Percentiles rank a stretch among this genome's conserved stretches.
Evolutionary conservation across 768 basidiomycete genomes (phyloP).

Genomic region (Pholiota conissans): DNA sequence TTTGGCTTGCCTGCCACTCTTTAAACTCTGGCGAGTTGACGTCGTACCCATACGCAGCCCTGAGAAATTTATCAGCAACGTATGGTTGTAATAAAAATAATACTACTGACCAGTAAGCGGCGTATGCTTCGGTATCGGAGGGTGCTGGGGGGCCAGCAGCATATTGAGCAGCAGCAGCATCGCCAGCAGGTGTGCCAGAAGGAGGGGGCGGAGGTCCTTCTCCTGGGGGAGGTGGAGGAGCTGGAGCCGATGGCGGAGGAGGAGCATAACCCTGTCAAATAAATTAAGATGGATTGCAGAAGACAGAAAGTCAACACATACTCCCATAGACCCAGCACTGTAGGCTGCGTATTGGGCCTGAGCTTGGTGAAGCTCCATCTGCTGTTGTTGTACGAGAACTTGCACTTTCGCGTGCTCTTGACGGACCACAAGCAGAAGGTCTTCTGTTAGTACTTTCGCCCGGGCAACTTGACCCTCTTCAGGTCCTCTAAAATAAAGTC

Average conservation of each 20-base stretch:
- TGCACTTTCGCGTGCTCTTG: conserved; percentile 86
- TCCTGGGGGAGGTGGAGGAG: conserved; percentile 55
- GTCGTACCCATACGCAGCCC: conserved; percentile 87
- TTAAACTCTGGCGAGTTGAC: conserved; percentile 82
- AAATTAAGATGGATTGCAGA: not conserved
- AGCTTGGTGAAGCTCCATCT: conserved; percentile 85
- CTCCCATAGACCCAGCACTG: conserved; percentile 46
- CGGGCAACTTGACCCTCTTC: conserved; percentile 85
- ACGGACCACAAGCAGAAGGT: conserved; percentile 85
- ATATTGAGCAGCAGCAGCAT: conserved; percentile 38
- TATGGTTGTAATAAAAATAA: not conserved
- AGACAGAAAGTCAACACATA: conserved; percentile 34
- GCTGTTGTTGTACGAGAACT: conserved; percentile 63
- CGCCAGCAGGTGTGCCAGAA: conserved; percentile 48
- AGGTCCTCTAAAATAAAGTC: conserved; percentile 52
- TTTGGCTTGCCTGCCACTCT: conserved; percentile 76
- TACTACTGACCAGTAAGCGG: conserved; percentile 54
- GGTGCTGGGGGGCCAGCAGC: conserved; percentile 38
- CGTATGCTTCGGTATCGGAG: conserved; percentile 53
- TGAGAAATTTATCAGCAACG: conserved; percentile 24
- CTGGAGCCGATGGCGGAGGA: conserved; percentile 50
- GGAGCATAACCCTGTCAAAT: conserved; percentile 42
- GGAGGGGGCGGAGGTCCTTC: conserved; percentile 46
- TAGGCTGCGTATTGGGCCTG: conserved; percentile 82
- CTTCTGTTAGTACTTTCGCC: conserved; percentile 86